Conservation (phyloP, 2,329 filamentous ascomycete species). For the Apiospora koreana region DNA sequence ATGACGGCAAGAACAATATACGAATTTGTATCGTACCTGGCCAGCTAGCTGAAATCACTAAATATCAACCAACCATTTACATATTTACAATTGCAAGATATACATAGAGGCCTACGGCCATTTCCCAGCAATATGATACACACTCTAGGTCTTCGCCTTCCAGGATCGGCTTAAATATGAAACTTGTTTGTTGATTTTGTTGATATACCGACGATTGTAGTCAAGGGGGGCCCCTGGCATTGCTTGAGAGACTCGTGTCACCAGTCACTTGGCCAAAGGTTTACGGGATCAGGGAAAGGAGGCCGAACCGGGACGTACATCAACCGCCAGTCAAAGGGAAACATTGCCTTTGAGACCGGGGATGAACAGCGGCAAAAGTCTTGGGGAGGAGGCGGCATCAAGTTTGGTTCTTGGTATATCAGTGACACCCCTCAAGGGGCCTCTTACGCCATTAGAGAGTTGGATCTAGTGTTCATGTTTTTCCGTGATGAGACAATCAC, state of each 20-base stretch:
- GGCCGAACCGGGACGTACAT: background rate
- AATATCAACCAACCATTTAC: too few species aligned
- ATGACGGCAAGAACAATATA: background rate
- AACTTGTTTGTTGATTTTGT: background rate
- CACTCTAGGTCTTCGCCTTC: background rate
- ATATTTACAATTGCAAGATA: too few species aligned
- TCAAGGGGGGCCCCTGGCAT: background rate
- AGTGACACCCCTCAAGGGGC: background rate
- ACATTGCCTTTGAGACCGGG: background rate
- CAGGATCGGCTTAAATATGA: background rate
- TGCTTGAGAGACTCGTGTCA: background rate
- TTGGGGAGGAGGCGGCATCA: background rate
- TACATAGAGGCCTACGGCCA: background rate
- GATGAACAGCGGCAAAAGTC: background rate
- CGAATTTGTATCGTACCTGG: background rate
- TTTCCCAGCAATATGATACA: background rate
- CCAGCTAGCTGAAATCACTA: background rate
- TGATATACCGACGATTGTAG: background rate
- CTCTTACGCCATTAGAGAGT: background rate
- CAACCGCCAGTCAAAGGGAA: background rate
- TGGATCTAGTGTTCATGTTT: background rate
- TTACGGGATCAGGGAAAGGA: background rate
- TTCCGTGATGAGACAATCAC: background rate
- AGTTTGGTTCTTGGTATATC: background rate
- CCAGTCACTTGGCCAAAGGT: background rate